Conservation (phyloP, 1,139 yeast genomes). For the Cylindricascospora bacillispora region DNA sequence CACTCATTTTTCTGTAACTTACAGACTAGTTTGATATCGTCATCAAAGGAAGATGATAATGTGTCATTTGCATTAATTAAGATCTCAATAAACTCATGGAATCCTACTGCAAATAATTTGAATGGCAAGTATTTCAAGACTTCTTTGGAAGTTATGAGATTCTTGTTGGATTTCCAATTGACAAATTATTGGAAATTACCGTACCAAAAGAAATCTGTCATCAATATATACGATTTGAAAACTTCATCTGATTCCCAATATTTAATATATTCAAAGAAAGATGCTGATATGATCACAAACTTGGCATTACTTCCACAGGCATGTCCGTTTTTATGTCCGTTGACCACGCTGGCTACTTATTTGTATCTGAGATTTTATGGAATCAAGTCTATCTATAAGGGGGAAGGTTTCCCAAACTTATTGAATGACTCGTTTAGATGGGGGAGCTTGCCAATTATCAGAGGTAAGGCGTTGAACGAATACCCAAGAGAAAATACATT, state of each 20-base stretch:
- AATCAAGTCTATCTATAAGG: slow-evolving; percentile 12
- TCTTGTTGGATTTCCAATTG: slow-evolving; percentile 21
- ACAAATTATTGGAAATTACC: slow-evolving; percentile 14
- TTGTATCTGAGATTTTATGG: slow-evolving; percentile 23
- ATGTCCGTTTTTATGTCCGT: slow-evolving; percentile 21
- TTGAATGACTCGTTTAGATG: slow-evolving; percentile 6
- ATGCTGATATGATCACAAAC: not conserved
- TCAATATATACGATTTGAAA: slow-evolving; percentile 13
- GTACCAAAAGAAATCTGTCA: slow-evolving; percentile 15
- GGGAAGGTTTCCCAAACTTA: slow-evolving; percentile 23
- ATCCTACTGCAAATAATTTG: slow-evolving; percentile 14
- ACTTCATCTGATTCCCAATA: slow-evolving; percentile 3
- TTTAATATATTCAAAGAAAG: slow-evolving; percentile 1
- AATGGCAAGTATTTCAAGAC: slow-evolving; percentile 19
- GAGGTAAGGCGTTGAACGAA: slow-evolving; percentile 18
- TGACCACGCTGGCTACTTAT: slow-evolving; percentile 22
- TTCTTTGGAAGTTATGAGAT: slow-evolving; percentile 18
- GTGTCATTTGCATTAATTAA: slow-evolving; percentile 5
- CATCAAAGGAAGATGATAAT: not conserved
- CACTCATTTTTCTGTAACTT: slow-evolving; percentile 5
- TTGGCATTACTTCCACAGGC: slow-evolving; percentile 14
- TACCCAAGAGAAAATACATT: slow-evolving; percentile 22
- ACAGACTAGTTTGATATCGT: not conserved
- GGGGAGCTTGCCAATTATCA: slow-evolving; percentile 13
- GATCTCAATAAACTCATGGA: slow-evolving; percentile 22